Evolutionary conservation across 2,329 filamentous ascomycete species (phyloP), one percentile per base, ranked within the genome.

Genomic region (Thelonectria discophora): DNA sequence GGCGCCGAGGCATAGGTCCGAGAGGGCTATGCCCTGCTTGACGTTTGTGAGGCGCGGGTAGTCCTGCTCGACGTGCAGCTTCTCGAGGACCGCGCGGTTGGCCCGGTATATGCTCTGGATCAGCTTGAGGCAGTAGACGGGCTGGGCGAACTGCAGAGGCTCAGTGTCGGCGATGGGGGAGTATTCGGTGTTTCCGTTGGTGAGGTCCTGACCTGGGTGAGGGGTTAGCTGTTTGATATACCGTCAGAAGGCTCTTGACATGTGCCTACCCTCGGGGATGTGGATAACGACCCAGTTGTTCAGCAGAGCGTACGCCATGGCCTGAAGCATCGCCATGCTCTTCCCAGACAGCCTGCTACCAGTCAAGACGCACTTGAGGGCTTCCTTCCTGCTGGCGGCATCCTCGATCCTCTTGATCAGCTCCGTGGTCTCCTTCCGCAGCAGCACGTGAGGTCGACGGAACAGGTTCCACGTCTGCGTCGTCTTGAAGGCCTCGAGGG

Each of bases 401-500:
- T 81, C 76, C 57, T 87, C 81, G 70, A 97, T 83, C 67, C 84
- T 81, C 69, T 80, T 81, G n/a, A 86, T 85, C 71, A 97, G 72
- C 62, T 91, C 84, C 42, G 91, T 80, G n/a, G 90, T 91, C 81
- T 97, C 92, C 60, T 86, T 82, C 69, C 94, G 86, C 64, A 97
- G 81, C 74, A 99, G 80, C 55, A 90, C 86, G 58, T 91, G 91
- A 24, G 95, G 95, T 67, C 88, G 85, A 69, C 92, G 83, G 79
- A 98, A 99, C 72, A 97, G 80, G 61, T 84, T 86, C 94, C 95
- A 99, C 66, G 86, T 88, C 83, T 98, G 95, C 21, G 88, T 91
- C 20, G 88, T 83, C 85, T 97, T 97, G 83, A 99, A 99, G 3
- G 92, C 93, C 74, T 97, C 92, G 55, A 91, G 83, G n/a, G 88